Base-by-base conservation (phyloP, 495 filamentous ascomycete genomes). In the Geoglossum glabrum region DNA sequence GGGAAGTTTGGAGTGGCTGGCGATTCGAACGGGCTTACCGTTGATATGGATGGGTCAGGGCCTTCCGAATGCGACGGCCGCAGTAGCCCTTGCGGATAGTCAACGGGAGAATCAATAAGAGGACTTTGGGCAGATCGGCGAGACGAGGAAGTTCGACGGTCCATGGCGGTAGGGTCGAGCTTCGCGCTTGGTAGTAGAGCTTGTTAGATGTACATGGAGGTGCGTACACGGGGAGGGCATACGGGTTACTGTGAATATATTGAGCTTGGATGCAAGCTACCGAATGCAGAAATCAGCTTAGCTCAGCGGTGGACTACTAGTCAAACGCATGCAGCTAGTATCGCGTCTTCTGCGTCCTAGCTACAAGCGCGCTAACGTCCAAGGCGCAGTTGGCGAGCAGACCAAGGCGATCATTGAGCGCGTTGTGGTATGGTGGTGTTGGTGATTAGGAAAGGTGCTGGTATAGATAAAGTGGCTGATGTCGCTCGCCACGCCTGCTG, bases 41-140 rank as follows among this genome's bases (percentile, higher is more conserved):
- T 56, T 17, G 55, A 59, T 33, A 59, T 31, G 3, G 59, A 59
- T 19, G 45, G 57, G 21, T 59, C 57, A 25, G 28, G 49, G 49
- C 23, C 49, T 52, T 52, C 49, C 5, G 17, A n/a, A n/a, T 3
- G 26, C 26, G 46, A 50, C 6, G 46, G 46, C n/a, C 30, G 49
- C 23, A 52, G 8, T 31, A 21, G 26, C 25, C 26, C 15, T 52
- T 52, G 21, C 4, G 49, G 1, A 31, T 52, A 30, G 10, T 52
- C 49, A 26, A 13, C 49, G 1, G 49, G 28, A 31, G 49, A 7
- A 1, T 31, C 25, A 13, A n/a, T n/a, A n/a, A 21, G 49, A 6
- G 23, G 49, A 15, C 28, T 31, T 28, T 28, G 49, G 25, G 25
- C 28, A 28, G 49, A 3, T 31, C 49, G 49, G 11, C 49, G 49